phyloP scores from a whole-genome alignment of 768 basidiomycete genomes.

The Boletus rufocinnamomeus region DNA sequence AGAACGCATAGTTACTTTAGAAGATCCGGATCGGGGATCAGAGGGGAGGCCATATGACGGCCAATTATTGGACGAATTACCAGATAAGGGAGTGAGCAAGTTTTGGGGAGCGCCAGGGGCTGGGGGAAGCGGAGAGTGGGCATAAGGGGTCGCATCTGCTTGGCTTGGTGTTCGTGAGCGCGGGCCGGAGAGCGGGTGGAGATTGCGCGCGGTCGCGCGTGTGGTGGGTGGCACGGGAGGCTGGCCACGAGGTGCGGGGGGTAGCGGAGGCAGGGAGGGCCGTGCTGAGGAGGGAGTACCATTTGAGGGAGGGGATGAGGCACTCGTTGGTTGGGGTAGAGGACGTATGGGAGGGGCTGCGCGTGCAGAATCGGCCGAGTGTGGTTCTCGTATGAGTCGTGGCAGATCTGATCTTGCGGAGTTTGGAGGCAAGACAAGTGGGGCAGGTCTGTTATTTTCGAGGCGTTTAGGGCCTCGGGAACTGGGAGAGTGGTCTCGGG shows the following conservation, averaged over 20 bases:
- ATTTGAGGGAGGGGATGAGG: slow-evolving; percentile 27
- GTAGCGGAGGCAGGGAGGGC: slow-evolving; percentile 61
- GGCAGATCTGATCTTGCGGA: slow-evolving; percentile 65
- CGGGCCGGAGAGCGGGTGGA: slow-evolving; percentile 37
- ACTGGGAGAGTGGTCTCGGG: slow-evolving; percentile 27
- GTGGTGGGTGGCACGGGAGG: slow-evolving; percentile 51
- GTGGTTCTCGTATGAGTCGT: slow-evolving; percentile 63
- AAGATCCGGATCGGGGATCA: slow-evolving; percentile 59
- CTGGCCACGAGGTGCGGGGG: slow-evolving; percentile 67
- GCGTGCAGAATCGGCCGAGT: slow-evolving; percentile 53
- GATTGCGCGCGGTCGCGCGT: slow-evolving; percentile 35
- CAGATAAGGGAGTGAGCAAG: slow-evolving; percentile 44
- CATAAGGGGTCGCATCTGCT: slow-evolving; percentile 49
- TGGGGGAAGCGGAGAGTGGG: slow-evolving; percentile 44
- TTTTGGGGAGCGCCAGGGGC: slow-evolving; percentile 36
- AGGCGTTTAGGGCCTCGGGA: slow-evolving; percentile 47
- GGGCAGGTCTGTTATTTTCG: slow-evolving; percentile 72
- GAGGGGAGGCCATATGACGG: slow-evolving; percentile 55
- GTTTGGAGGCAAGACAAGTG: slow-evolving; percentile 67
- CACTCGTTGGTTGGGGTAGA: slow-evolving; percentile 31
- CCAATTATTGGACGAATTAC: slow-evolving; percentile 41
- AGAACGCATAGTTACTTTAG: slow-evolving; percentile 44
- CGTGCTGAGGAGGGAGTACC: slow-evolving; percentile 37
- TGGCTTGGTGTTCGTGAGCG: slow-evolving; percentile 57
- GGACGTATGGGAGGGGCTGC: slow-evolving; percentile 27